Percentiles rank a stretch among this genome's conserved stretches.
Conservation (phyloP, 1,284 basidiomycete genomes). For the Boletus smithii region DNA sequence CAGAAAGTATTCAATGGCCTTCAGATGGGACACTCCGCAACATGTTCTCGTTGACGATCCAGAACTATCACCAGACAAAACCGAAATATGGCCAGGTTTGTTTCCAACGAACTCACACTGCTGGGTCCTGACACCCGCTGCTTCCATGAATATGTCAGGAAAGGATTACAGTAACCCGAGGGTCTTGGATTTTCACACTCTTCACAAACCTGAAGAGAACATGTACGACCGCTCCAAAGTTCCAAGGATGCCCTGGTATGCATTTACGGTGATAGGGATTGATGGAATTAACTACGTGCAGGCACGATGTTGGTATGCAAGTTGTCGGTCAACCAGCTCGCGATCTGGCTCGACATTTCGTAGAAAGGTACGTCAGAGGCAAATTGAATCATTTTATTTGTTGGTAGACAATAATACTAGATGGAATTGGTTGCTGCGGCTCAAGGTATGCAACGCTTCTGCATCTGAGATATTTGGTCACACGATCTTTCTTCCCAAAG, state of each 20-base stretch:
- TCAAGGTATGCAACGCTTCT: conserved; percentile 59
- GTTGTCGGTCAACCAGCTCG: conserved; percentile 95
- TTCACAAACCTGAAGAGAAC: conserved; percentile 91
- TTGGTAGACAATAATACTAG: conserved; percentile 37
- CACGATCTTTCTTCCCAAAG: conserved; percentile 34
- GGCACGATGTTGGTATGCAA: conserved; percentile 96
- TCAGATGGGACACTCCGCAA: conserved; percentile 93
- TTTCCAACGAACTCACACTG: not conserved
- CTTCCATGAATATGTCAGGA: conserved; percentile 42
- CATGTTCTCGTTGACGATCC: conserved; percentile 89
- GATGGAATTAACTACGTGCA: conserved; percentile 28
- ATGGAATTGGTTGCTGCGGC: conserved; percentile 89
- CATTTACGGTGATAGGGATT: not conserved
- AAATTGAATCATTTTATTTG: conserved; percentile 15
- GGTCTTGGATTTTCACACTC: conserved; percentile 81
- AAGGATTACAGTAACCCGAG: conserved; percentile 95
- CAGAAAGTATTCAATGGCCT: not conserved
- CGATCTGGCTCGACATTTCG: conserved; percentile 93
- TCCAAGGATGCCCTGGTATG: conserved; percentile 95
- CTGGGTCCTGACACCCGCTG: not conserved
- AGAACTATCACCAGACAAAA: conserved; percentile 52
- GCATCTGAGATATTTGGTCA: not conserved
- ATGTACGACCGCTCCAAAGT: conserved; percentile 89
- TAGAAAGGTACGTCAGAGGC: conserved; percentile 64
- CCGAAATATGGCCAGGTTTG: conserved; percentile 83